Percentiles rank a stretch among this genome's conserved stretches.
phyloP scores from a whole-genome alignment of 2,329 filamentous ascomycete species.

The Taxawa tesnikishii region DNA sequence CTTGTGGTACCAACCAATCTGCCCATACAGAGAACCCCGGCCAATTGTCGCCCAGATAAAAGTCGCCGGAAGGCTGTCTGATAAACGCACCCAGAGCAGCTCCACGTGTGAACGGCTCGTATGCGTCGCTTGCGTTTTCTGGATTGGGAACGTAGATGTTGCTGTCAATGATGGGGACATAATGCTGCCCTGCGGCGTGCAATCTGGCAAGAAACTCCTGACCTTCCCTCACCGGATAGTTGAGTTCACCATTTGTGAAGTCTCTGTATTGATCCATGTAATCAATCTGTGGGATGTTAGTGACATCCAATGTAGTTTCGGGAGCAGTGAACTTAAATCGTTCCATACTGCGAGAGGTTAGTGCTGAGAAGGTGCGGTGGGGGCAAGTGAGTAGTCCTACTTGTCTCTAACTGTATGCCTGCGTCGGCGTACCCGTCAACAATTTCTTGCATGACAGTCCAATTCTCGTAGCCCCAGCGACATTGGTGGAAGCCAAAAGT shows the following conservation, averaged over 20 bases:
- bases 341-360: too few relatives aligned
- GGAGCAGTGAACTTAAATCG: too few relatives aligned
- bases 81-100: constrained; percentile 37
- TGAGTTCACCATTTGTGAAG: constrained; percentile 40
- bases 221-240: constrained; percentile 34
- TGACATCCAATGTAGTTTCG: too few relatives aligned
- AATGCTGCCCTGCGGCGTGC: constrained; percentile 40
- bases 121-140: constrained; percentile 44
- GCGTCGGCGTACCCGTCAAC: constrained; percentile 38
- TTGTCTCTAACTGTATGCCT: constrained; percentile 28
- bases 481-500: constrained; percentile 15
- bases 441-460: constrained; percentile 48
- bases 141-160: constrained; percentile 57
- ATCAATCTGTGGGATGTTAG: too few relatives aligned
- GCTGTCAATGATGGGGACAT: constrained; percentile 43
- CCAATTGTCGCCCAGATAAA: constrained; percentile 19
- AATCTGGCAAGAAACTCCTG: constrained; percentile 36
- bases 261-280: constrained; percentile 45
- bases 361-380: too few relatives aligned
- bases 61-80: constrained; percentile 40
- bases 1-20: constrained; percentile 9
- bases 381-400: constrained; percentile 26
- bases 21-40: constrained; percentile 10
- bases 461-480: constrained; percentile 46
- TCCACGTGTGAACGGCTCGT: constrained; percentile 39